A percentile compares a stretch with the other conserved stretches of the same genome.
These are phyloP conservation scores for Capillidium rhysosporum DNA, from an alignment of 371 early-diverging fungal genomes.

Conservation along the genomic window DNA sequence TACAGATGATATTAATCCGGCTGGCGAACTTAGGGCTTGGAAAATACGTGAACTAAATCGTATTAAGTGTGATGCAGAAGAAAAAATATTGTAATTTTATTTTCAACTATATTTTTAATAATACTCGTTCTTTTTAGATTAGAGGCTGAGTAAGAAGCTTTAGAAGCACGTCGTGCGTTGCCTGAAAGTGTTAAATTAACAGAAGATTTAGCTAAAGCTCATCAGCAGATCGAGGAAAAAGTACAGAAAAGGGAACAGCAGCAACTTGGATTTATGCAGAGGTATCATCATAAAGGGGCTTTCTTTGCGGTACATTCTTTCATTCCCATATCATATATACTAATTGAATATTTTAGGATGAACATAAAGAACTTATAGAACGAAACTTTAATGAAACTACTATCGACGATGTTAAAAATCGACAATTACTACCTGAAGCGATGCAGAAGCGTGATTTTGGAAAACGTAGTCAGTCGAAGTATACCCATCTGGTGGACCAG, in stretches of 20 bases:
- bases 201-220: constrained; percentile 37
- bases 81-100: constrained; percentile 34
- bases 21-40: constrained; percentile 80
- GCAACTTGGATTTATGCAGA: constrained; percentile 41
- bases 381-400: constrained; percentile 60
- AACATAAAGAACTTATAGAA: constrained; percentile 32
- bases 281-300: constrained; percentile 76
- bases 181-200: constrained; percentile 58
- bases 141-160: constrained; percentile 54
- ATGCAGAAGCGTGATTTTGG: constrained; percentile 89
- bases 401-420: constrained; percentile 40
- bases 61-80: constrained; percentile 71
- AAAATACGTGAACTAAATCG: constrained; percentile 76
- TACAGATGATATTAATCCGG: constrained; percentile 70
- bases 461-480: constrained; percentile 65
- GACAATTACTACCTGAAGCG: constrained; percentile 52
- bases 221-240: constrained; percentile 25
- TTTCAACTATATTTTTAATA: not conserved
- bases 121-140: constrained; percentile 18
- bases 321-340: not conserved
- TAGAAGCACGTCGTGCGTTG: constrained; percentile 57
- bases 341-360: constrained; percentile 15
- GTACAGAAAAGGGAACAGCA: constrained; percentile 21
- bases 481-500: constrained; percentile 63
- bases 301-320: constrained; percentile 37